phyloP scores from a whole-genome alignment of 2,329 filamentous ascomycete genomes.

The Botrytis medusae region DNA sequence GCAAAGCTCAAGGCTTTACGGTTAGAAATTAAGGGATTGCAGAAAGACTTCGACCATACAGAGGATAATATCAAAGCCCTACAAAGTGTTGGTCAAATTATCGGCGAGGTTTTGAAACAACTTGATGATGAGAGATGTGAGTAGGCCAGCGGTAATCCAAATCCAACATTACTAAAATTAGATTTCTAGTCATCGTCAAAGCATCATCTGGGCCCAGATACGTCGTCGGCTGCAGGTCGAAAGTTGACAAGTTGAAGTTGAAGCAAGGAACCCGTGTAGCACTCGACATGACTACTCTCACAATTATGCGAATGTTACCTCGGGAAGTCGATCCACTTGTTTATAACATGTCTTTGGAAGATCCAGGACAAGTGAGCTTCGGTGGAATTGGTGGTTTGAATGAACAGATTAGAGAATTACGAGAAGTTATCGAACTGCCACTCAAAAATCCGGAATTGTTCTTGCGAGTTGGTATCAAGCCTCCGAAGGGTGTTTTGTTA shows the following conservation, averaged over 20 bases:
- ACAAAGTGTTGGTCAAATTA: conserved; percentile 98
- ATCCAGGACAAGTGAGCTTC: conserved; percentile 96
- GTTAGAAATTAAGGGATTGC: conserved; percentile 91
- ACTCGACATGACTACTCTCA: conserved; percentile 98
- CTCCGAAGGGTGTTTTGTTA: conserved; percentile 92
- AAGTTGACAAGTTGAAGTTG: conserved; percentile 94
- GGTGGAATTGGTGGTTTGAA: conserved; percentile 96
- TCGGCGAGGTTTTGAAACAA: conserved; percentile 98
- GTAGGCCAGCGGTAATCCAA: conserved; percentile 40
- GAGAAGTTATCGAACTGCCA: conserved; percentile 96
- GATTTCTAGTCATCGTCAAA: conserved; percentile 83
- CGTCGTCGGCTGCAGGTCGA: conserved; percentile 96
- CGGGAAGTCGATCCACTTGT: conserved; percentile 97
- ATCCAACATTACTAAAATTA: conserved; percentile 29
- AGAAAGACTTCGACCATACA: conserved; percentile 93
- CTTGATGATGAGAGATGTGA: conserved; percentile 97
- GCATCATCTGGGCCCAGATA: conserved; percentile 96
- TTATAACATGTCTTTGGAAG: conserved; percentile 99
- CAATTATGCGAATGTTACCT: conserved; percentile 99
- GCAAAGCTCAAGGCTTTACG: conserved; percentile 93
- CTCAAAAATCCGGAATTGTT: conserved; percentile 99
- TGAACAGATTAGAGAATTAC: conserved; percentile 94
- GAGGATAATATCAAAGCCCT: conserved; percentile 99
- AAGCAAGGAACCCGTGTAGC: conserved; percentile 98
- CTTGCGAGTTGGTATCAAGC: conserved; percentile 95